These are phyloP conservation scores for Apiospora malaysiana DNA, from an alignment of 2,329 filamentous ascomycete genomes.

Conservation along the genomic window DNA sequence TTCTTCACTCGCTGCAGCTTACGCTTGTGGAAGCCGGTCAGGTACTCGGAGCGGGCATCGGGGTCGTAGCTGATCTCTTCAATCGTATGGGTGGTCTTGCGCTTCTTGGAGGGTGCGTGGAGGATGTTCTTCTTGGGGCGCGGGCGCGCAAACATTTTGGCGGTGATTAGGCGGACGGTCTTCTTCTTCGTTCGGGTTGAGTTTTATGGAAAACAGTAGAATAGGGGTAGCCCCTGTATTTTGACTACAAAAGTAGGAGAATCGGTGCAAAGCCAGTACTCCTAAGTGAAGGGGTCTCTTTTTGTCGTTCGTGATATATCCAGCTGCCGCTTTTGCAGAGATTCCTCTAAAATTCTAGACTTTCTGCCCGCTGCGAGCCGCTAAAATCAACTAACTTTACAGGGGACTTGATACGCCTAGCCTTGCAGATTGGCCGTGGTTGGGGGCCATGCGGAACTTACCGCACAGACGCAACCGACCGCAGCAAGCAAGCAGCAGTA, in stretches of 20 bases:
- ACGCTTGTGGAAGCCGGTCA: slow-evolving; percentile 97
- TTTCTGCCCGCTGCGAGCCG: slow-evolving; percentile 19
- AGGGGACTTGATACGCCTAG: slow-evolving; percentile 19
- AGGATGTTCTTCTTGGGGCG: slow-evolving; percentile 63
- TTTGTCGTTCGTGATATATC: background rate
- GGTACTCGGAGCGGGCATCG: slow-evolving; percentile 79
- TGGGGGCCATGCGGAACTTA: slow-evolving; percentile 18
- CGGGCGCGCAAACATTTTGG: slow-evolving; percentile 60
- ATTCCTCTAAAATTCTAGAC: slow-evolving; percentile 18
- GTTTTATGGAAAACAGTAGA: background rate
- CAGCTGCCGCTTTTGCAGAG: background rate
- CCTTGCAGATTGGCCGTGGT: slow-evolving; percentile 14
- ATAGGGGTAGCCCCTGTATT: too few species aligned
- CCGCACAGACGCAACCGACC: slow-evolving; percentile 20
- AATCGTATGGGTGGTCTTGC: slow-evolving; percentile 64
- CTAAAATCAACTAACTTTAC: slow-evolving; percentile 19
- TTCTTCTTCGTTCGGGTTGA: background rate
- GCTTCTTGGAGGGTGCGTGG: slow-evolving; percentile 67
- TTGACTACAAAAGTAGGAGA: too few species aligned
- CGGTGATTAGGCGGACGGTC: slow-evolving; percentile 19
- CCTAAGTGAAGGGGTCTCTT: background rate
- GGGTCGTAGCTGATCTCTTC: slow-evolving; percentile 89
- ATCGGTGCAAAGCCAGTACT: background rate
- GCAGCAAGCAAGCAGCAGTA: background rate
- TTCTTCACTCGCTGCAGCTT: slow-evolving; percentile 84